Base-by-base conservation (phyloP, 1,284 basidiomycete species). In the Ustilago vetiveriae region DNA sequence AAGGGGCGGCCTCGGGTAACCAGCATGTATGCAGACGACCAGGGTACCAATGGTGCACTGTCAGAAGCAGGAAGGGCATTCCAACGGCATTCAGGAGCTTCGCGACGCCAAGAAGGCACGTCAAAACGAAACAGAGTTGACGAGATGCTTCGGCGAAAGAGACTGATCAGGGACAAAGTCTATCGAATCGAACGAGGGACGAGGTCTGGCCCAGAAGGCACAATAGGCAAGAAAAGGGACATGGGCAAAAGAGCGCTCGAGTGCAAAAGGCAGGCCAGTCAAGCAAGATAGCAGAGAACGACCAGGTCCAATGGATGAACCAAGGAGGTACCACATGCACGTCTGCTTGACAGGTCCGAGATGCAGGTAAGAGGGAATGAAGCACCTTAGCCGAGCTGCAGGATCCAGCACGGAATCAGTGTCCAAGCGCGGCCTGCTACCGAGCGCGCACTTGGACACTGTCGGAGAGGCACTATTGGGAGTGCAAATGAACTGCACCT, bases 261-360 rank as follows among this genome's bases (percentile, higher is more conserved):
- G n/a, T n/a, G n/a, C n/a, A n/a, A n/a, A n/a, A n/a, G n/a, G n/a
- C n/a, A n/a, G n/a, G n/a, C n/a, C n/a, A n/a, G n/a, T n/a, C n/a
- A n/a, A n/a, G 27, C 35, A 32, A 47, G 43, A 50, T 51, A 51
- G 56, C 21, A 41, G 42, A 47, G 27, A 26, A 40, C 24, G 17
- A n/a, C n/a, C n/a, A 24, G 39, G 6, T 29, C 32, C 27, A 46
- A 27, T 36, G 17, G 29, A 22, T 27, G 51, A 38, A 51, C n/a
- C 41, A 54, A 27, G 42, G 45, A 57, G 48, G 48, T 36, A 40
- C 39, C 48, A 62, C 54, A 69, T 63, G 66, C 59, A 69, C 55
- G 59, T 38, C 39, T 58, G 54, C 53, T 69, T 69, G 66, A 69
- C 66, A 69, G 66, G 59, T 69, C 66, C 66, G 66, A 69, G 66